Percentiles rank a stretch among this genome's conserved stretches.
Evolutionary conservation across 108 stramenopile genomes (phyloP).

Genomic region (Fragilariopsis cylindrus): DNA sequence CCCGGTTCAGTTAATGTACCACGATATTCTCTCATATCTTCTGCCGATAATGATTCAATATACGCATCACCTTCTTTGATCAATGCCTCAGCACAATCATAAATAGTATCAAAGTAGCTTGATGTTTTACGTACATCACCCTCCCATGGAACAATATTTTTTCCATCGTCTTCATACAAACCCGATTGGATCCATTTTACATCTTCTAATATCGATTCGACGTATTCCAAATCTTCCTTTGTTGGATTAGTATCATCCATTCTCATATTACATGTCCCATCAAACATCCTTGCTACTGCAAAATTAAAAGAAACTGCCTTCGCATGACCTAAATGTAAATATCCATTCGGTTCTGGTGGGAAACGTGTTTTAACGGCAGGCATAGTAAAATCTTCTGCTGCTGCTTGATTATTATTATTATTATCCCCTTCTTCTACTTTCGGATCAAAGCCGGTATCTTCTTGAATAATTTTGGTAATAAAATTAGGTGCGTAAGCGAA

Average conservation of each 20-base stretch:
- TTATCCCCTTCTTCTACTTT: conserved; percentile 1
- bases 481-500: conserved; percentile 91
- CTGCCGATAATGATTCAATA: conserved; percentile 79
- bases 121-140: conserved; percentile 75
- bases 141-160: conserved; percentile 59
- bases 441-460: conserved; percentile 52
- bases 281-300: conserved; percentile 82
- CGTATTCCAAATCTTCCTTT: conserved; percentile 88
- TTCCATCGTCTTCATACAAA: conserved; percentile 26
- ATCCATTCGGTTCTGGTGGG: conserved; percentile 99
- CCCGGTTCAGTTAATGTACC: conserved; percentile 87
- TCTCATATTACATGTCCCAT: conserved; percentile 84
- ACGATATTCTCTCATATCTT: conserved; percentile 89
- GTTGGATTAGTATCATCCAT: conserved; percentile 92
- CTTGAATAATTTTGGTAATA: conserved; percentile 84
- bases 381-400: conserved; percentile 1
- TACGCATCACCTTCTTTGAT: conserved; percentile 84
- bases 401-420: neutral
- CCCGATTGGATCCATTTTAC: conserved; percentile 84
- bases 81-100: conserved; percentile 77
- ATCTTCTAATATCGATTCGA: conserved; percentile 85
- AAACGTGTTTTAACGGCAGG: conserved; percentile 87
- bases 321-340: conserved; percentile 98
- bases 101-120: conserved; percentile 84
- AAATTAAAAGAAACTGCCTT: conserved; percentile 90